Conservation (phyloP, 768 basidiomycete species). For the Termitomyces sp. region DNA sequence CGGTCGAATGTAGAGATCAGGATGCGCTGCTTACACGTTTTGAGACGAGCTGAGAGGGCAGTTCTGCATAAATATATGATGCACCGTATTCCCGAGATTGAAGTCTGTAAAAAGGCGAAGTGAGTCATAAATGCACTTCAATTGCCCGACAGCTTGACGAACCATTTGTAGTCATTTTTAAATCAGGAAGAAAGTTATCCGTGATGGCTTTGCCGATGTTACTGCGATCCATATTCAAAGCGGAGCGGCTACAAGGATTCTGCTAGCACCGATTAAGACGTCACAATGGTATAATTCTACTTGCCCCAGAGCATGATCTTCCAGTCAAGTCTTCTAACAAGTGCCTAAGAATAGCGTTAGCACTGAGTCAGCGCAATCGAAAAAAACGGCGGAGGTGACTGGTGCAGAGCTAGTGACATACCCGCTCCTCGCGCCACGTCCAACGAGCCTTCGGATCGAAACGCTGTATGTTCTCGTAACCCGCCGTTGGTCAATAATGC, state of each 20-base stretch:
- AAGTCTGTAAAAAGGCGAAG: constrained; percentile 32
- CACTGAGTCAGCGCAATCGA: no score
- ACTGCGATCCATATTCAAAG: constrained; percentile 49
- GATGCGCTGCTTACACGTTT: constrained; percentile 40
- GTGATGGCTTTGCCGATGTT: constrained; percentile 59
- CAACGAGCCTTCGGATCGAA: constrained; percentile 57
- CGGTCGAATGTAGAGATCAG: not conserved
- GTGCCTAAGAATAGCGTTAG: constrained; percentile 25
- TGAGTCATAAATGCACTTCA: not conserved
- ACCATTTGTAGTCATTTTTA: constrained; percentile 49
- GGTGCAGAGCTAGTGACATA: constrained; percentile 12
- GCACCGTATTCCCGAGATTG: constrained; percentile 54
- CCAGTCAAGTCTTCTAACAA: constrained; percentile 57
- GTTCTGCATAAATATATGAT: constrained; percentile 49
- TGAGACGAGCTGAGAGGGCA: constrained; percentile 61
- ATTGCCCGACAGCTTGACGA: not conserved
- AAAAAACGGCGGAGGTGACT: no score
- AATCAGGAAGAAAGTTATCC: constrained; percentile 53
- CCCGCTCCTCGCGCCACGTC: constrained; percentile 55
- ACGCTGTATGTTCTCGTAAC: constrained; percentile 54
- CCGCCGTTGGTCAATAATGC: constrained; percentile 45
- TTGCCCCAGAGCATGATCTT: constrained; percentile 51
- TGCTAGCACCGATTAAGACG: not conserved
- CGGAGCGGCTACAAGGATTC: constrained; percentile 42
- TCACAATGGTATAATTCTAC: not conserved